Base-by-base conservation (phyloP, 257 asterid genomes). In the Jaltomata sinuosa region DNA sequence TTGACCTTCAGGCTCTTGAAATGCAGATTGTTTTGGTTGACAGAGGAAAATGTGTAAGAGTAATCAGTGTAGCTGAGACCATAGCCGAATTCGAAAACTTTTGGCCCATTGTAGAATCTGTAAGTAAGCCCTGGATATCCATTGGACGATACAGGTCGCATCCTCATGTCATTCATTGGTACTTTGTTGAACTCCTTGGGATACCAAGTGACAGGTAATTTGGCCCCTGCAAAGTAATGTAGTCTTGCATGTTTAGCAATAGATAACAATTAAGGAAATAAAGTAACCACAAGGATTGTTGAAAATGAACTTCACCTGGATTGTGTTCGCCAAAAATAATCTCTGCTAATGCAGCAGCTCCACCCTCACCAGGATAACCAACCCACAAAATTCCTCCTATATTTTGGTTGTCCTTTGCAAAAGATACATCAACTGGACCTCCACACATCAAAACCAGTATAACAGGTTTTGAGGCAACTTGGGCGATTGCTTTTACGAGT, bases 51-150 rank as follows among this genome's bases (percentile, higher is more conserved):
- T 65, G 87, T 47, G 83, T 94, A 90, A 2, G 92, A 74, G 29
- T 88, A 91, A 10, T 67, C 87, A 11, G 93, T 80, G 91, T 93
- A 94, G 91, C 97, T 93, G 14, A 94, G 94, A 54, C 97, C 98
- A 34, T 88, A 84, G 42, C 94, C 94, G 2, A 88, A 94, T 83
- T 93, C 93, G 6, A 59, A 94, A 2, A 94, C 95, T 85, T 84
- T 90, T 79, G 83, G 86, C 19, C 97, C 97, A 0, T 57, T 86
- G 89, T 94, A 93, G 85, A 94, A 94, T 83, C 93, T 90, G 84
- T 94, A 94, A 0, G 98, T 93, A 27, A 97, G 87, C 3, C 97
- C 98, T 2, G 94, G 97, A 84, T 94, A 92, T 16, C 95, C 94
- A 0, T 89, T 79, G 2, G 94, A 87, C 49, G 88, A 85, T 18